Base-by-base conservation (phyloP, 768 basidiomycete genomes). In the Rhodosporidiobolus sp. region DNA sequence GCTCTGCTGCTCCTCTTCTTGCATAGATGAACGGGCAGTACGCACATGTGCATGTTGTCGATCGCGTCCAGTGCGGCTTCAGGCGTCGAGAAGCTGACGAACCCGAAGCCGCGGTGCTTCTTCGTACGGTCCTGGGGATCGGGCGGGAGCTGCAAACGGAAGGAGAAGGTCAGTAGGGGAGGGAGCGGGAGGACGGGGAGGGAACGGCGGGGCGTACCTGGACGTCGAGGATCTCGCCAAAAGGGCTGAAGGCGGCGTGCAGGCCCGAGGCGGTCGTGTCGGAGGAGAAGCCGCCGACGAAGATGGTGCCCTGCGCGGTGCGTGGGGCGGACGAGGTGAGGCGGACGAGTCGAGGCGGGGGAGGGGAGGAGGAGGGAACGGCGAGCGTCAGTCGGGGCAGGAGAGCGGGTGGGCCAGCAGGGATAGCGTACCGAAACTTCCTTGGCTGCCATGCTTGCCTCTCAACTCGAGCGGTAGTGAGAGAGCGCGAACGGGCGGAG, bases 31-130 rank as follows among this genome's bases (percentile, higher is more conserved):
- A 11, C 14, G 38, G 43, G 12, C 11, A 24, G 26, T 17, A 94
- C 94, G 79, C 95, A 96, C 82, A 94, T 83, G 81, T 98, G 94
- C 91, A 94, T 97, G 83, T 98, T 98, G 84, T 98, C 95, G 72
- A 97, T 95, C 38, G 95, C 95, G 80, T 97, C 94, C 79, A 91
- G 90, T 9, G 95, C 94, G 81, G 95, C 92, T 32, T 86, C 85
- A 16, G 90, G 80, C 12, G 88, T 89, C 19, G 87, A 82, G 80
- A 87, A 98, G 3, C 93, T 94, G 59, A 97, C 87, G 79, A 97
- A 97, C 16, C 89, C 95, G 82, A 94, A 97, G 17, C 94, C 95
- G 56, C 93, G 88, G 70, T 82, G 82, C 75, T 79, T 78, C 28
- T 63, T 57, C 7, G 54, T 32, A 38, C 10, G 10, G 48, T 28